Conservation (phyloP, 306 rosid genomes). For the Cucurbita ficifolia region DNA sequence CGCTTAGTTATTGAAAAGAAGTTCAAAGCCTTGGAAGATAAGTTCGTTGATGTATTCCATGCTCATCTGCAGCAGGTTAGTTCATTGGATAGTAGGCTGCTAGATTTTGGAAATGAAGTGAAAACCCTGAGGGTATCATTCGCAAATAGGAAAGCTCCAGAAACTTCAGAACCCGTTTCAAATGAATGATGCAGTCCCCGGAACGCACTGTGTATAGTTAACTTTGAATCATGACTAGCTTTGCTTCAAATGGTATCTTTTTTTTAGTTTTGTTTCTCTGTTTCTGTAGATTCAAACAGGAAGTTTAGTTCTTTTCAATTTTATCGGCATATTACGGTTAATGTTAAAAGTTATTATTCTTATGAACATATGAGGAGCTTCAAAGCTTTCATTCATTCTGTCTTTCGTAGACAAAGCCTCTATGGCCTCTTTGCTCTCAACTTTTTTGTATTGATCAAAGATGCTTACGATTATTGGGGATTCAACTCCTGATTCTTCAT, state of each 20-base stretch:
- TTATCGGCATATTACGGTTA: not conserved
- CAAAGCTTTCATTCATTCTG: not conserved
- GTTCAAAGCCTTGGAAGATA: conserved; percentile 35
- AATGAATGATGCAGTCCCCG: not conserved
- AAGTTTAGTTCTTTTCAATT: not conserved
- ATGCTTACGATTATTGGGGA: not conserved
- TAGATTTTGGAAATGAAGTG: conserved; percentile 26
- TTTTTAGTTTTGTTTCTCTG: not conserved
- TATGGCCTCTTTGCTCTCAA: not conserved
- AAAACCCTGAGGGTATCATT: conserved; percentile 30
- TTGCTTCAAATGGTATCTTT: not conserved
- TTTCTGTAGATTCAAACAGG: not conserved
- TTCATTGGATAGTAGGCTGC: conserved; percentile 27
- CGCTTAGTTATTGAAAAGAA: conserved; percentile 27
- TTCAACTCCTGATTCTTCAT: not conserved
- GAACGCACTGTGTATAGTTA: not conserved
- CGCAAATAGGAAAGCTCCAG: conserved; percentile 22
- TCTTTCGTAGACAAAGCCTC: not conserved
- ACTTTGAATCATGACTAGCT: not conserved
- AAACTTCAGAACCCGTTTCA: conserved; percentile 16
- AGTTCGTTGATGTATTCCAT: conserved; percentile 27
- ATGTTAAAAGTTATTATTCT: not conserved
- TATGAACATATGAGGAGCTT: not conserved
- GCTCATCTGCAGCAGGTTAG: conserved; percentile 19
- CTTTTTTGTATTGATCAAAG: not conserved